These are phyloP conservation scores for Spinacia oleracea DNA, from an alignment of 179 eudicot genomes.

Conservation along the genomic window DNA sequence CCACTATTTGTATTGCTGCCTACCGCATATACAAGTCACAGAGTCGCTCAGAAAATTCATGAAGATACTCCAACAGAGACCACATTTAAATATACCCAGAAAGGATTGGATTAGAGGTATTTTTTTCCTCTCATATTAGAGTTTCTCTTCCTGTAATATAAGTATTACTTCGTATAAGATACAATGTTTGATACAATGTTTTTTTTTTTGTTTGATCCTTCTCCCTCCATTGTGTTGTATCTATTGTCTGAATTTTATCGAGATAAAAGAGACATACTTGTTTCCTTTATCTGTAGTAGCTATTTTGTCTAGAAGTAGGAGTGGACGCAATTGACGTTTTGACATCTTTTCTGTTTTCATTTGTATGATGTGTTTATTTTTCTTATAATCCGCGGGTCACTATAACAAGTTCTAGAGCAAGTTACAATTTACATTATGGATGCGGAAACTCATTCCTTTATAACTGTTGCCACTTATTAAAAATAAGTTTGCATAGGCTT, in stretches of 20 bases:
- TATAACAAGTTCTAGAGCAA: not conserved
- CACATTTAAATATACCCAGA: not conserved
- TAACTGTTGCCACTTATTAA: not conserved
- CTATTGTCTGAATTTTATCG: not conserved
- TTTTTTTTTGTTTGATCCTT: not conserved
- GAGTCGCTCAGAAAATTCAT: conserved; percentile 43
- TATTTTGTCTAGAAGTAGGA: not conserved
- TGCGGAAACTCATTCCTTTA: conserved; percentile 1
- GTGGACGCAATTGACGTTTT: conserved; percentile 11
- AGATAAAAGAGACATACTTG: not conserved
- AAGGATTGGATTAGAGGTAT: conserved; percentile 14
- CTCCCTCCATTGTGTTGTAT: not conserved
- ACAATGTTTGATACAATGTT: no score
- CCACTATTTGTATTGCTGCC: conserved; percentile 90
- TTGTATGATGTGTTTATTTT: not conserved
- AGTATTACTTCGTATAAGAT: not conserved
- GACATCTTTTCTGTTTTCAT: not conserved
- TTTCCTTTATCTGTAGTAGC: conserved; percentile 1
- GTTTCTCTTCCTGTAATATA: conserved; percentile 8
- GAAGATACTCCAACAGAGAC: conserved; percentile 18
- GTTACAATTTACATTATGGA: not conserved
- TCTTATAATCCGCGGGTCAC: not conserved
- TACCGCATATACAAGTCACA: conserved; percentile 66
- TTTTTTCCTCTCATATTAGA: conserved; percentile 7
- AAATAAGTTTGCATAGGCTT: not conserved